Percentiles rank a stretch among this genome's conserved stretches.
These are phyloP conservation scores for Fomitopsis pinicola DNA, from an alignment of 1,284 basidiomycete species.

Conservation along the genomic window DNA sequence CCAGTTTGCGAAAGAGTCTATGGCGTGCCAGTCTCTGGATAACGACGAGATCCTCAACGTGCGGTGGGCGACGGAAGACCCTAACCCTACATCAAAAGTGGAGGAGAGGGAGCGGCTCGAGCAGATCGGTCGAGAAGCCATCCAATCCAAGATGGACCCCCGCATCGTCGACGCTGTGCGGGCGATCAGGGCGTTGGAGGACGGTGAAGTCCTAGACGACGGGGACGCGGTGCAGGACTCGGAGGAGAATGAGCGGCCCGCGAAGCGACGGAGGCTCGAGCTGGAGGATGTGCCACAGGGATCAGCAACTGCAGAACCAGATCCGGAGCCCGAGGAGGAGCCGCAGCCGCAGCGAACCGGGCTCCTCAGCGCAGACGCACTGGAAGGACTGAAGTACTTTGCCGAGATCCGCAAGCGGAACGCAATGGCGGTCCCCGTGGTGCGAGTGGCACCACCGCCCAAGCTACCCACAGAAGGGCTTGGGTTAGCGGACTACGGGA, in stretches of 20 bases:
- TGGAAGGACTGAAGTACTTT: constrained; percentile 86
- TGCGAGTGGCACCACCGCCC: constrained; percentile 26
- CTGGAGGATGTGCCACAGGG: constrained; percentile 25
- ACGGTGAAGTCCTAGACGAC: constrained; percentile 58
- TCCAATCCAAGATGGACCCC: constrained; percentile 79
- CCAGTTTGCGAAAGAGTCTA: constrained; percentile 98
- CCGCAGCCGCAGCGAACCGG: constrained; percentile 38
- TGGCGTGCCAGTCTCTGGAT: constrained; percentile 98
- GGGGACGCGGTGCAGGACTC: constrained; percentile 32
- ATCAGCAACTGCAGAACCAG: constrained; percentile 32
- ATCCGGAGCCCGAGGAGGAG: constrained; percentile 17
- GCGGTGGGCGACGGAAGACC: constrained; percentile 96
- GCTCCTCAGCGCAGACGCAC: constrained; percentile 71
- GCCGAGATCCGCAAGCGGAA: constrained; percentile 70
- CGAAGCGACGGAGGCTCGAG: constrained; percentile 30
- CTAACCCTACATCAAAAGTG: constrained; percentile 85
- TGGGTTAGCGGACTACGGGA: constrained; percentile 69
- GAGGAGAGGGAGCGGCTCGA: constrained; percentile 80
- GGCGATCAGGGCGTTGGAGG: constrained; percentile 78
- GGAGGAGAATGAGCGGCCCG: constrained; percentile 30
- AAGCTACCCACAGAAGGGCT: constrained; percentile 39
- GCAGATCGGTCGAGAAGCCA: constrained; percentile 80
- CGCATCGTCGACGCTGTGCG: constrained; percentile 85
- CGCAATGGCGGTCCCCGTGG: constrained; percentile 28
- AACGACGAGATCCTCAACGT: constrained; percentile 98